Evolutionary conservation across 75 land plant genomes (phyloP), one percentile per base, ranked within the genome.

Genomic region (Isoetes taiwanensis): DNA sequence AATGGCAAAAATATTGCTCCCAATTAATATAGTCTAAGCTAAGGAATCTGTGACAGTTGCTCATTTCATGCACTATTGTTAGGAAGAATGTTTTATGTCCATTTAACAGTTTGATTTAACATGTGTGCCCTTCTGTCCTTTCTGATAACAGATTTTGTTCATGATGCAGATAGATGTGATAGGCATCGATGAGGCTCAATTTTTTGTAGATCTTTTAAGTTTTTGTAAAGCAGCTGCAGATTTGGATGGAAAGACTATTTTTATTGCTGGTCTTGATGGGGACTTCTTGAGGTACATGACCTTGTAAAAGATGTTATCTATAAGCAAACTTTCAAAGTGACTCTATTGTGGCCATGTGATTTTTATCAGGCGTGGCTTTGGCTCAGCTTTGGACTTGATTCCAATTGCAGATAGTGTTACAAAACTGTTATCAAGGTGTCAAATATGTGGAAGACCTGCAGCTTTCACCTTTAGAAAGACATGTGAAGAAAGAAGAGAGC

Each of bases 161-260:
- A n/a, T 9, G 9, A 9, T 37, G 14, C 50, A 46, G 50, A 23
- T 23, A 19, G 50, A 46, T 5, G 16, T 46, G 12, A 46, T 46
- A 5, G 50, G 50, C 50, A 46, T 46, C 4, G 50, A 46, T n/a
- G 50, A 46, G 19, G 50, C 50, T 16, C 50, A 46, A 23, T 46
- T 46, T 23, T 46, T 46, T n/a, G 50, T 19, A 6, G 50, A 46
- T 46, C 50, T 46, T 8, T 46, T 46, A 23, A 46, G 50, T 23
- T 46, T 46, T n/a, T 46, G 50, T n/a, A 19, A 46, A n/a, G 4
- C 50, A 4, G 50, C 50, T 5, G 50, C 50, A 6, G 50, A 46
- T 23, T 46, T 5, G 6, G 50, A 46, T n/a, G 19, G 19, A 19
- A 46, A 46, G 16, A 46, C 50, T 46, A 19, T 46, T 23, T 19